Evolutionary conservation across 345 rosid species (phyloP), one percentile per base, ranked within the genome.

Genomic region (Hevea brasiliensis): DNA sequence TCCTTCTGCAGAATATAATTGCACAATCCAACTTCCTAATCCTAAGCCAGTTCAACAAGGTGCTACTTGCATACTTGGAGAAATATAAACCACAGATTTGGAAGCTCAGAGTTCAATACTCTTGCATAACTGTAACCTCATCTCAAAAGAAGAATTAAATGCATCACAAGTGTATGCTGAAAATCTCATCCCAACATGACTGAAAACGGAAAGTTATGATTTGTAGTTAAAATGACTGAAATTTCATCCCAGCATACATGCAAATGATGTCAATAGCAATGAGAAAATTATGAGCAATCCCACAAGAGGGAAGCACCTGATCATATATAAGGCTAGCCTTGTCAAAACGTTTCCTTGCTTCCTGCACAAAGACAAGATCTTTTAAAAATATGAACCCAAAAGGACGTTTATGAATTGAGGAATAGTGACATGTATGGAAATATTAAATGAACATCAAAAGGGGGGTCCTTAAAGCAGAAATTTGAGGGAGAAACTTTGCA

Each of bases 341-440:
- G 86, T 96, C 99, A 86, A 96, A 96, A 48, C 87, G 87, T 81
- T 90, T 96, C 74, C 97, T 87, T 40, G 95, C 98, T 91, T 96
- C 99, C 98, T 96, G 88, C 84, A 78, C 64, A 61, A 80, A 84
- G 76, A 72, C 65, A 69, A 65, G 29, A 76, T 74, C 68, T 68
- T 72, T 80, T 79, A 84, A 32, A 76, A 65, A 42, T 12, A 63
- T 21, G 55, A 61, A 45, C 6, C 12, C 42, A 68, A 72, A 21
- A 7, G 15, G 15, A 58, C 8, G 62, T 17, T 24, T 13, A 14
- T 6, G 14, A 26, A 37, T 3, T 27, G 6, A 21, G 13, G 53
- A 32, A 70, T 35, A 58, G 44, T 10, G 23, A 12, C 72, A 40
- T 47, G 26, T 26, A 51, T 21, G 17, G 1, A 51, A 17, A 32